phyloP scores from a whole-genome alignment of 1,284 basidiomycete species.

The Fomitopsis pinicola region DNA sequence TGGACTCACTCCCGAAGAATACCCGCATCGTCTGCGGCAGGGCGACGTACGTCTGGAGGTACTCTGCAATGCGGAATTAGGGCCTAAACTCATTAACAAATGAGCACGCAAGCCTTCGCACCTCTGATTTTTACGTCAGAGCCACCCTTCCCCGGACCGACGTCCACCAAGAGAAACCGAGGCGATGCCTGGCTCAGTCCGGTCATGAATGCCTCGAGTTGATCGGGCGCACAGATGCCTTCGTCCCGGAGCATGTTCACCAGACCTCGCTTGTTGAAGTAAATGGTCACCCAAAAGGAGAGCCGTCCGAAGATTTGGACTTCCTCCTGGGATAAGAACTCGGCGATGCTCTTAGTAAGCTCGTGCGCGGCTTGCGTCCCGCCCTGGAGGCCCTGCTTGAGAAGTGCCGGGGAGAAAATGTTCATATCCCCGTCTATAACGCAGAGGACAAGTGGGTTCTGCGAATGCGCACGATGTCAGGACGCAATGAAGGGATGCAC shows the following conservation, averaged over 20 bases:
- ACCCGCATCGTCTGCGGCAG: slow-evolving; percentile 74
- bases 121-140: slow-evolving; percentile 74
- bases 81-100: not conserved
- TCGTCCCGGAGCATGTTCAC: slow-evolving; percentile 44
- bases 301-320: slow-evolving; percentile 52
- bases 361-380: slow-evolving; percentile 63
- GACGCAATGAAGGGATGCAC: not conserved
- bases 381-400: slow-evolving; percentile 62
- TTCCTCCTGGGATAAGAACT: slow-evolving; percentile 56
- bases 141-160: slow-evolving; percentile 61
- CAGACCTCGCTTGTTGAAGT: slow-evolving; percentile 58
- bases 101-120: slow-evolving; percentile 20
- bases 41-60: slow-evolving; percentile 68
- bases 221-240: slow-evolving; percentile 54
- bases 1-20: slow-evolving; percentile 59
- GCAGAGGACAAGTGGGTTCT: slow-evolving; percentile 64
- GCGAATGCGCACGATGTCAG: slow-evolving; percentile 35
- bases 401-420: slow-evolving; percentile 54
- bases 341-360: slow-evolving; percentile 60
- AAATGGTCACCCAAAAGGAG: slow-evolving; percentile 70
- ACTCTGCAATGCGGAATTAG: slow-evolving; percentile 42
- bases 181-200: slow-evolving; percentile 72
- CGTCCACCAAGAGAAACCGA: slow-evolving; percentile 67
- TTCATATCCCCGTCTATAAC: slow-evolving; percentile 70
- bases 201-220: slow-evolving; percentile 62